Conservation (phyloP, 768 basidiomycete genomes). For the Lenzites betulinus region DNA sequence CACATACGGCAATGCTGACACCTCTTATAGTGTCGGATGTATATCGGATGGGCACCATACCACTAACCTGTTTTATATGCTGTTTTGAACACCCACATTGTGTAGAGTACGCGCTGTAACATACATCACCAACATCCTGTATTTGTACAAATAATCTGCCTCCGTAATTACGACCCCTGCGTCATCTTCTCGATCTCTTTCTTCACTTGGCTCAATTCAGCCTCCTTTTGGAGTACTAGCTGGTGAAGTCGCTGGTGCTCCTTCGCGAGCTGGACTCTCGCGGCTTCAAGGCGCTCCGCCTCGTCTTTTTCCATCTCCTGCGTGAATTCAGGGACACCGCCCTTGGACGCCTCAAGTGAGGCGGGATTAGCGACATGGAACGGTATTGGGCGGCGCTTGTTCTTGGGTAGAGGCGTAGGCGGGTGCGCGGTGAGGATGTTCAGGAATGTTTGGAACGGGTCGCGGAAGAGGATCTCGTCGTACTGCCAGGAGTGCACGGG, state of each 20-base stretch:
- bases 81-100: background rate
- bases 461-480: slow-evolving; percentile 95
- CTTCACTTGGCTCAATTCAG: slow-evolving; percentile 72
- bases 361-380: slow-evolving; percentile 59
- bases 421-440: slow-evolving; percentile 78
- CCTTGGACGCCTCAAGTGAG: slow-evolving; percentile 65
- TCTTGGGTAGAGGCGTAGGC: slow-evolving; percentile 77
- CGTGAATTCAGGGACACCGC: slow-evolving; percentile 81
- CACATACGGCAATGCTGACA: slow-evolving; percentile 14
- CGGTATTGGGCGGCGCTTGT: slow-evolving; percentile 62
- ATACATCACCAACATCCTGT: slow-evolving; percentile 7
- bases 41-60: slow-evolving; percentile 89
- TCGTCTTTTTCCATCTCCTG: slow-evolving; percentile 87
- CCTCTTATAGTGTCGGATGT: slow-evolving; percentile 74
- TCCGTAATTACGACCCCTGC: background rate
- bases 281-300: slow-evolving; percentile 74
- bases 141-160: slow-evolving; percentile 5
- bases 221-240: slow-evolving; percentile 77
- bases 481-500: slow-evolving; percentile 98
- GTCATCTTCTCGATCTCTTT: slow-evolving; percentile 43
- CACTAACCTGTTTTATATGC: slow-evolving; percentile 40
- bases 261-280: slow-evolving; percentile 63
- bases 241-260: slow-evolving; percentile 77
- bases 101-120: slow-evolving; percentile 4
- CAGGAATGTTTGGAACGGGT: slow-evolving; percentile 88